Base-by-base conservation (phyloP, 1,284 basidiomycete genomes). In the Rhizoctonia solani region DNA sequence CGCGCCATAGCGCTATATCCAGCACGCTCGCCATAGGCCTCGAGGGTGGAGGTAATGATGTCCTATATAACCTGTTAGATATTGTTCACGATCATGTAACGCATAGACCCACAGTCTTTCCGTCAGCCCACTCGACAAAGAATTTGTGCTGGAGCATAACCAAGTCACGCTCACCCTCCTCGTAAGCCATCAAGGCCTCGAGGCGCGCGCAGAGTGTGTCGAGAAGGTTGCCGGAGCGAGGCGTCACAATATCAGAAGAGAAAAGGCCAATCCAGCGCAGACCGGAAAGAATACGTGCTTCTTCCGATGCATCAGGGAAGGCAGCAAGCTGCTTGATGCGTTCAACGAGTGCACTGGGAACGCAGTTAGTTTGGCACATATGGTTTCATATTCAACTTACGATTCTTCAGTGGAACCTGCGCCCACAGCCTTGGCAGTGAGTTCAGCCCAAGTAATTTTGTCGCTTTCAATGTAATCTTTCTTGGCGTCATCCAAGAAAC, bases 141-240 rank as follows among this genome's bases (percentile, higher is more conserved):
- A 98, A 97, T 80, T 95, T 96, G 85, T 99, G 96, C 80, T 98
- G 95, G 61, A 99, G 86, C 87, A 98, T 93, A 72, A 99, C 93
- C 72, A 98, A 87, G 78, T 99, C 96, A 21, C 94, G 88, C 80
- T 98, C 95, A 70, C 93, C 93, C 53, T 84, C 80, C 71, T 88
- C 90, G 80, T 98, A 98, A 77, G 88, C 85, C 90, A 97, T 98
- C 77, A 97, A 86, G 71, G 82, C 84, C 82, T 99, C 95, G 58
- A 99, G 85, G 32, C 85, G 89, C 1, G 87, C 93, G 76, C 95
- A 97, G 71, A 99, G 89, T 21, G 97, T 95, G 80, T 98, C 95
- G 72, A 99, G 87, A 71, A 96, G 83, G 79, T 92, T 96, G 6
- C 56, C 67, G 46, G 87, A 61, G 55, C 80, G 86, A n/a, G 87